Evolutionary conservation across 228 moss, liverwort and hornwort species (phyloP).

Genomic region (Sphagnum fallax): DNA sequence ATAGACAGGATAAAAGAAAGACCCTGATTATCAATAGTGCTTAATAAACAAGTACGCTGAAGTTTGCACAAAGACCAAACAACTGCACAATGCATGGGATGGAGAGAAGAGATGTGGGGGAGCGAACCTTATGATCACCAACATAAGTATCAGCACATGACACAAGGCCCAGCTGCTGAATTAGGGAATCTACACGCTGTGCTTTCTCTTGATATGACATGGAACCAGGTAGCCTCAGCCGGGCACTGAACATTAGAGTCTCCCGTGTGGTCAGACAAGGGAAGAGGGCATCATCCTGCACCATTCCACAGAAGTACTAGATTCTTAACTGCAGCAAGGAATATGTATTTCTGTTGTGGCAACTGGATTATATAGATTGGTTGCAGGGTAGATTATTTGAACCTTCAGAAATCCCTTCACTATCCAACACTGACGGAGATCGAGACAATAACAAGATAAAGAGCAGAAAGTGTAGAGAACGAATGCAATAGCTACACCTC

Average conservation of each 20-base stretch:
- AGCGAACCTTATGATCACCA: background rate
- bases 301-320: background rate
- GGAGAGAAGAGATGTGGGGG: background rate
- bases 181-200: conserved; percentile 35
- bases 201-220: conserved; percentile 25
- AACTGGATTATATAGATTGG: background rate
- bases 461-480: no score
- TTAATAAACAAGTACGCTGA: background rate
- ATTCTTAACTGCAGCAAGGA: background rate
- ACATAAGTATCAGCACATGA: conserved; percentile 17
- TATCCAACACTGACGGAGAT: background rate
- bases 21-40: background rate
- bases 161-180: conserved; percentile 40
- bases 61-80: background rate
- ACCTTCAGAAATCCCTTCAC: background rate
- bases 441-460: no score
- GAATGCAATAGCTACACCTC: no score
- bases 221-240: conserved; percentile 27
- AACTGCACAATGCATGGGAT: background rate
- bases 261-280: conserved; percentile 46
- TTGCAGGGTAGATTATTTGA: background rate
- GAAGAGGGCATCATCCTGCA: conserved; percentile 52
- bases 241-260: conserved; percentile 55
- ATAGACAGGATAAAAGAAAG: background rate
- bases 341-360: background rate